Base-by-base conservation (phyloP, 1,139 yeast genomes). In the Pichia sp. region DNA sequence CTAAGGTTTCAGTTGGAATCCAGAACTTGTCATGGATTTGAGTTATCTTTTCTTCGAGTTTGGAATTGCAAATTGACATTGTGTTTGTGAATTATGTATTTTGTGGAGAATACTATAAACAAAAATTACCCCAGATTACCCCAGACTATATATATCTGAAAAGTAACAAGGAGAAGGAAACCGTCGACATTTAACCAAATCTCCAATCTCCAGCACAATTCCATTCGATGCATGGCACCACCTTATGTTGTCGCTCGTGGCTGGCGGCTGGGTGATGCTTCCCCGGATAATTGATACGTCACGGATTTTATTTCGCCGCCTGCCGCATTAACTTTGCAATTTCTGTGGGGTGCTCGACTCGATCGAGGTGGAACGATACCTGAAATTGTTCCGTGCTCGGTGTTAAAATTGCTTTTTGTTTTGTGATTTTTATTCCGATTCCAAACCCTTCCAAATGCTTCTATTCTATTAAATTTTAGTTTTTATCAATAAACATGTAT, bases 1-100 rank as follows among this genome's bases (percentile, higher is more conserved):
- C 45, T 20, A 62, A 47, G 7, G 45, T 55, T 28, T 55, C 58
- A 17, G 55, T 55, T 14, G 59, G 47, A 31, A 58, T 57, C 50
- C 56, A 49, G 38, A 62, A 61, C 31, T 54, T 51, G 4, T 52
- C 34, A 34, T 60, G 49, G 21, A 51, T 41, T 21, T 42, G 38
- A 15, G 50, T 49, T n/a, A 48, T 33, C 3, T 31, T 20, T 34
- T 27, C 30, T 31, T 40, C 37, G 10, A 40, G 12, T 32, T 42
- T 35, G 20, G 9, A 12, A 15, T 40, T 40, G 19, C 15, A 21
- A 10, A 27, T 20, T 24, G 42, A 18, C 42, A 40, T 40, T 11
- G 17, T 33, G 11, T 12, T 7, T 24, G 7, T 24, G 27, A 24
- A n/a, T n/a, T 24, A 24, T 10, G 27, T 24, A 24, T 24, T 24